phyloP scores from a whole-genome alignment of 2,329 filamentous ascomycete species.

The Sarocladium brachiariae region DNA sequence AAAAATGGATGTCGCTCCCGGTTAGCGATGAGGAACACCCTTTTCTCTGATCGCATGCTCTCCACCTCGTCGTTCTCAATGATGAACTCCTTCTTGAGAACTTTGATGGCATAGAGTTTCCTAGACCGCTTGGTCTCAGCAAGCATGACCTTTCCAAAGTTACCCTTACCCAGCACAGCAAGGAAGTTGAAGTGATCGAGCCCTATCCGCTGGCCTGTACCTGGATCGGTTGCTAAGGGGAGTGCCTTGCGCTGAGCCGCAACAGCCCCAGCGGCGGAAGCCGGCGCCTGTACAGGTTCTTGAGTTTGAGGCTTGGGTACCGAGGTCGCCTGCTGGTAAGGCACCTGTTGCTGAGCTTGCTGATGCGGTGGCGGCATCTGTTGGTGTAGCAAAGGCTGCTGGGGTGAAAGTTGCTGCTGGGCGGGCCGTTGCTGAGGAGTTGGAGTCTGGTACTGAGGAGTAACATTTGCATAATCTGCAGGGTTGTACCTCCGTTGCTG shows the following conservation, averaged over 20 bases:
- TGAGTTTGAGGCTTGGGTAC: constrained; percentile 32
- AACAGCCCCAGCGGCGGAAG: constrained; percentile 17
- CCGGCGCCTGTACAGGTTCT: constrained; percentile 28
- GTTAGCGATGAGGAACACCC: constrained; percentile 94
- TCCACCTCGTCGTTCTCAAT: constrained; percentile 99
- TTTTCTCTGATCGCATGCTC: constrained; percentile 94
- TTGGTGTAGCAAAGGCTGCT: constrained; percentile 29
- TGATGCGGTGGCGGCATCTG: constrained; percentile 24
- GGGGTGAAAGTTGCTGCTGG: constrained; percentile 29
- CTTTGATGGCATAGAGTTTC: constrained; percentile 95
- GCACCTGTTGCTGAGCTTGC: constrained; percentile 20
- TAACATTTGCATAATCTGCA: constrained; percentile 63
- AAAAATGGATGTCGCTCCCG: constrained; percentile 95
- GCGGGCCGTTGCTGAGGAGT: constrained; percentile 25
- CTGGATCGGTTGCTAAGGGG: constrained; percentile 63
- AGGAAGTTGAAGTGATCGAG: constrained; percentile 99
- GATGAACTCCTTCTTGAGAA: constrained; percentile 99
- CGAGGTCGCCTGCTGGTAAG: constrained; percentile 19
- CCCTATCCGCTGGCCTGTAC: constrained; percentile 79
- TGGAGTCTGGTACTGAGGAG: constrained; percentile 33
- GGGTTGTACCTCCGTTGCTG: constrained; percentile 69
- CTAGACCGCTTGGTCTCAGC: constrained; percentile 91
- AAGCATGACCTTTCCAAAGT: constrained; percentile 99
- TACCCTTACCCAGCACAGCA: constrained; percentile 95
- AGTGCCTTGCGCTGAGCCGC: constrained; percentile 48